These are phyloP conservation scores for Poteriospumella lacustris DNA, from an alignment of 108 stramenopile genomes.

Conservation along the genomic window DNA sequence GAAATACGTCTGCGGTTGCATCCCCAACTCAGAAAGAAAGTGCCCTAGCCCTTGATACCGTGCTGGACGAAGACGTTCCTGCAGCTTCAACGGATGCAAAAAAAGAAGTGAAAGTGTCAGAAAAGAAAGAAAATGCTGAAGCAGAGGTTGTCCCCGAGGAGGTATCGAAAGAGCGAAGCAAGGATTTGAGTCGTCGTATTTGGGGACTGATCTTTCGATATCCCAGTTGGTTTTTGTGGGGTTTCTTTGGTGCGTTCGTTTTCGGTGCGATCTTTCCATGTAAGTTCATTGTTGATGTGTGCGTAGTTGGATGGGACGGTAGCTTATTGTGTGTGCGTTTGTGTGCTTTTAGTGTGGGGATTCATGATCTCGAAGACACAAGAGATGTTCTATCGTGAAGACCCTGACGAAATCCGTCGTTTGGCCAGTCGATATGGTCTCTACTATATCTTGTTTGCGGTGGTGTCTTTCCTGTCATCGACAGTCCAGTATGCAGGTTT, in stretches of 20 bases:
- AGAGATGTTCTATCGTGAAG: no score
- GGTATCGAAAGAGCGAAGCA: not conserved
- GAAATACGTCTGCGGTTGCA: not conserved
- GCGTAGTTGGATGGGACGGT: no score
- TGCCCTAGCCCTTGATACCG: not conserved
- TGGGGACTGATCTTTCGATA: not conserved
- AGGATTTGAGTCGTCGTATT: not conserved
- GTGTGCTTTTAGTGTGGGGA: no score
- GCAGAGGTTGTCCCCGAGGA: not conserved
- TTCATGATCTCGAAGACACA: no score
- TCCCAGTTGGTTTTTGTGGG: not conserved
- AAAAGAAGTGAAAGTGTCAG: not conserved
- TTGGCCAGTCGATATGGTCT: no score
- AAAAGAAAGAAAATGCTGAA: not conserved
- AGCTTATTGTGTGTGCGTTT: no score
- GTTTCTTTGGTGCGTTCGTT: not conserved
- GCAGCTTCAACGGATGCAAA: not conserved
- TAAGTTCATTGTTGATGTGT: no score
- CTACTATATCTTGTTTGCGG: no score
- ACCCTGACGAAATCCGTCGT: no score
- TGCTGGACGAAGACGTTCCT: not conserved
- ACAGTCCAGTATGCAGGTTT: no score
- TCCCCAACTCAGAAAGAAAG: not conserved
- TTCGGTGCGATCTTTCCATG: constrained; percentile 30
- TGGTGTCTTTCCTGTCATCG: no score